phyloP scores from a whole-genome alignment of 768 basidiomycete genomes.

The Austroboletus eburneus region DNA sequence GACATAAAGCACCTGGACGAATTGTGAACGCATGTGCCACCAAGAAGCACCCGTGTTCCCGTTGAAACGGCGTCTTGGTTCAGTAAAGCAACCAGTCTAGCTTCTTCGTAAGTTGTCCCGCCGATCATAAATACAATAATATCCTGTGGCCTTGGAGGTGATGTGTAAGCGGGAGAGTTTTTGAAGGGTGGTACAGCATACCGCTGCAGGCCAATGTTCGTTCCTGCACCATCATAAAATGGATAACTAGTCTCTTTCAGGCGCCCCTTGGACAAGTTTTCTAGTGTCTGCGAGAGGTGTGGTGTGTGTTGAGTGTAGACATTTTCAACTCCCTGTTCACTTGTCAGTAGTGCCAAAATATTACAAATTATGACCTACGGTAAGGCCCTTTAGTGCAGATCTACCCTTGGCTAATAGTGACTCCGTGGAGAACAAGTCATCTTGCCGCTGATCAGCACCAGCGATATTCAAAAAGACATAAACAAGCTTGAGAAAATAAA shows the following conservation, averaged over 20 bases:
- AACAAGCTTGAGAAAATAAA: slow-evolving; percentile 58
- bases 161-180: slow-evolving; percentile 3
- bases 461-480: slow-evolving; percentile 91
- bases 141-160: slow-evolving; percentile 73
- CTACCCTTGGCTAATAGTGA: slow-evolving; percentile 91
- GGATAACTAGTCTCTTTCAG: slow-evolving; percentile 88
- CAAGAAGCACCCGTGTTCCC: slow-evolving; percentile 78
- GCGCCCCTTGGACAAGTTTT: slow-evolving; percentile 81
- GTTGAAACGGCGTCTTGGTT: slow-evolving; percentile 73
- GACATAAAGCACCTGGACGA: slow-evolving; percentile 67
- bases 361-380: slow-evolving; percentile 46
- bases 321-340: slow-evolving; percentile 87
- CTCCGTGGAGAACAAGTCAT: slow-evolving; percentile 94
- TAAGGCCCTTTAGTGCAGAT: slow-evolving; percentile 91
- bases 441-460: slow-evolving; percentile 94
- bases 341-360: slow-evolving; percentile 4
- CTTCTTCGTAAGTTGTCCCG: slow-evolving; percentile 95
- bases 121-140: slow-evolving; percentile 97
- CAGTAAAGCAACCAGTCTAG: slow-evolving; percentile 74
- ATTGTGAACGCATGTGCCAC: slow-evolving; percentile 94
- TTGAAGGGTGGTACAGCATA: slow-evolving; percentile 22
- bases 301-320: slow-evolving; percentile 98
- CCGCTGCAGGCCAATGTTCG: slow-evolving; percentile 71
- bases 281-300: slow-evolving; percentile 88
- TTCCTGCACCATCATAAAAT: slow-evolving; percentile 70